Base-by-base conservation (phyloP, 768 basidiomycete genomes). In the Tylopilus intermedius region DNA sequence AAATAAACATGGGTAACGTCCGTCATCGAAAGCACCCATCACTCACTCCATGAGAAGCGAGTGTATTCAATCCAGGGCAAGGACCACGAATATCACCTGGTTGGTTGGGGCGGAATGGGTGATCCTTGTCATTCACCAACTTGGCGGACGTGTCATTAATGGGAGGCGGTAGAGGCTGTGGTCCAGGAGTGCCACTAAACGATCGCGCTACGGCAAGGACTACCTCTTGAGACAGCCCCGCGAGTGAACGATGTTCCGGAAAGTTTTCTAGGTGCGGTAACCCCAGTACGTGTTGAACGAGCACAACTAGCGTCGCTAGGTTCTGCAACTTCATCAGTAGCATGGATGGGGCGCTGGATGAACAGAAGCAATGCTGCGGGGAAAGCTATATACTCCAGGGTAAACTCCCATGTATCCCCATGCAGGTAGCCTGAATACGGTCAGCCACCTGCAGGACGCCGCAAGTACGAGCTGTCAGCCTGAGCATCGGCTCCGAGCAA, bases 1-100 rank as follows among this genome's bases (percentile, higher is more conserved):
- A 4, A 33, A 22, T 15, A 6, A 27, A n/a, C 18, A 37, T 41
- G 13, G 8, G 9, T 29, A 41, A 49, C 37, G 22, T 1, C 5
- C 6, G 8, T 37, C 40, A 24, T 18, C 13, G 38, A 51, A 2
- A 35, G 22, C 3, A 32, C 21, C 5, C 54, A 18, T 41, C 9
- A 41, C 63, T 52, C n/a, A 65, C 62, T 13, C 62, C 60, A 3
- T 64, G 62, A 60, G 60, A 57, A 2, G 63, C 61, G 2, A 64
- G 44, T 8, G 64, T 65, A 18, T 64, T 64, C 51, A 64, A 39
- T 49, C 63, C 62, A 0, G 62, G 61, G 39, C 55, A 63, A 5
- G 63, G 61, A 13, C 63, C 62, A 48, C 62, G 62, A 27, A 65
- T 56, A 33, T 65, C 63, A 18, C 56, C 52, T 8, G 56, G 54